Evolutionary conservation across 2,329 filamentous ascomycete species (phyloP).

Genomic region (Paraconiothyrium brasiliense): DNA sequence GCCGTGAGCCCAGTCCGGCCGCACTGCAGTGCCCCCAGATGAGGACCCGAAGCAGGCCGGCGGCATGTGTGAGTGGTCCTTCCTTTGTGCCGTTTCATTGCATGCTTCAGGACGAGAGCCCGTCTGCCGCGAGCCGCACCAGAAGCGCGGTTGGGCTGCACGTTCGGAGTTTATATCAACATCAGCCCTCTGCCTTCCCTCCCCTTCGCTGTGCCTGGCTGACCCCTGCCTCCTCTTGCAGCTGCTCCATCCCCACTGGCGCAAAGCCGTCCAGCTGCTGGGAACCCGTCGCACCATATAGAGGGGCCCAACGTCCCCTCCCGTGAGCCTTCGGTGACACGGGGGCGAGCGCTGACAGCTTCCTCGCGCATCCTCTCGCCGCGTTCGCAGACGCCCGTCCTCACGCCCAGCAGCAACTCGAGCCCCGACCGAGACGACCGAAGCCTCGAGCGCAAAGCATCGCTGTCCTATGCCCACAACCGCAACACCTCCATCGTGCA

Average conservation of each 20-base stretch:
- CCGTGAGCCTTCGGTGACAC: conserved; percentile 55
- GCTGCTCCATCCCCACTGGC: conserved; percentile 51
- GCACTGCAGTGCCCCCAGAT: conserved; percentile 38
- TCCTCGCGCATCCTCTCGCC: conserved; percentile 55
- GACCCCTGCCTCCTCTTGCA: conserved; percentile 42
- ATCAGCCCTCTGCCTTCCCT: conserved; percentile 16
- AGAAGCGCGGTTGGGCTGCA: conserved; percentile 16
- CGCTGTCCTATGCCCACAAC: conserved; percentile 81
- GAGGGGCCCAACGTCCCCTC: conserved; percentile 42
- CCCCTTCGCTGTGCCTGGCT: conserved; percentile 34
- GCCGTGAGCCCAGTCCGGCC: conserved; percentile 28
- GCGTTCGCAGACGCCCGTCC: conserved; percentile 54
- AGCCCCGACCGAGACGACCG: conserved; percentile 42
- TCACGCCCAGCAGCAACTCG: conserved; percentile 45
- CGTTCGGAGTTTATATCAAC: conserved; percentile 33
- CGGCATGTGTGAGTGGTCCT: conserved; percentile 50
- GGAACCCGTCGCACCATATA: conserved; percentile 51
- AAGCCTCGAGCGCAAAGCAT: conserved; percentile 61
- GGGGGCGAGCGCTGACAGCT: conserved; percentile 57
- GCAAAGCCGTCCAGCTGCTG: conserved; percentile 50
- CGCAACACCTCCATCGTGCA: conserved; percentile 97
- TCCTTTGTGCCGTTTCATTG: conserved; percentile 18
- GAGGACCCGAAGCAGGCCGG: conserved; percentile 43
- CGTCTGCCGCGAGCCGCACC: conserved; percentile 1
- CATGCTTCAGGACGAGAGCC: conserved; percentile 27